phyloP scores from a whole-genome alignment of 345 rosid species.

The Viola odorata region DNA sequence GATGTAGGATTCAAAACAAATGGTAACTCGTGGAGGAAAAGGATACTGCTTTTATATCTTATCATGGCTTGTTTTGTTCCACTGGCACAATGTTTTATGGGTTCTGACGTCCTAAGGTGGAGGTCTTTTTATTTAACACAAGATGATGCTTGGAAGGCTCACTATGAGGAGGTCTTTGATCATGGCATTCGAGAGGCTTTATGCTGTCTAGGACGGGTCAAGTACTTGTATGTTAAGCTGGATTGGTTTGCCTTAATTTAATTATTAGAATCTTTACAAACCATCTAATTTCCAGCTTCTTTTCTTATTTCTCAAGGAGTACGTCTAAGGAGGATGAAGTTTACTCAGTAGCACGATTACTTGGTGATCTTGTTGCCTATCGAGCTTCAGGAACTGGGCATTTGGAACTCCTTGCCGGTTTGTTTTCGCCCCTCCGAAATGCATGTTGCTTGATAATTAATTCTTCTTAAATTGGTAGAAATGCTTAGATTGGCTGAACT shows the following conservation, averaged over 20 bases:
- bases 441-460: background rate
- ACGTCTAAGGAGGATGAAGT: constrained; percentile 80
- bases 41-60: constrained; percentile 39
- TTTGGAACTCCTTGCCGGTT: constrained; percentile 86
- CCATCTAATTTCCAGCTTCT: constrained; percentile 3
- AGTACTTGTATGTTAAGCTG: constrained; percentile 56
- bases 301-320: constrained; percentile 38
- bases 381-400: constrained; percentile 95
- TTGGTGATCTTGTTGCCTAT: constrained; percentile 90
- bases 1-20: constrained; percentile 40
- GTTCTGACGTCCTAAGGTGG: constrained; percentile 79
- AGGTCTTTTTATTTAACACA: constrained; percentile 75
- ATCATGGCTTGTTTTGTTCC: constrained; percentile 47
- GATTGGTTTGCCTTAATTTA: constrained; percentile 6
- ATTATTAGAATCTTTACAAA: background rate
- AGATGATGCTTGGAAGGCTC: constrained; percentile 92
- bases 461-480: background rate
- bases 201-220: constrained; percentile 82
- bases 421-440: background rate
- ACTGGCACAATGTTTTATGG: constrained; percentile 61
- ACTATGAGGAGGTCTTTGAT: constrained; percentile 89
- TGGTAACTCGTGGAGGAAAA: constrained; percentile 46
- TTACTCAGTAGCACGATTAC: constrained; percentile 67
- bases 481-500: too few relatives aligned
- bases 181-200: constrained; percentile 89